phyloP scores from a whole-genome alignment of 805 yeast species.

The Yamadazyma insecticola region DNA sequence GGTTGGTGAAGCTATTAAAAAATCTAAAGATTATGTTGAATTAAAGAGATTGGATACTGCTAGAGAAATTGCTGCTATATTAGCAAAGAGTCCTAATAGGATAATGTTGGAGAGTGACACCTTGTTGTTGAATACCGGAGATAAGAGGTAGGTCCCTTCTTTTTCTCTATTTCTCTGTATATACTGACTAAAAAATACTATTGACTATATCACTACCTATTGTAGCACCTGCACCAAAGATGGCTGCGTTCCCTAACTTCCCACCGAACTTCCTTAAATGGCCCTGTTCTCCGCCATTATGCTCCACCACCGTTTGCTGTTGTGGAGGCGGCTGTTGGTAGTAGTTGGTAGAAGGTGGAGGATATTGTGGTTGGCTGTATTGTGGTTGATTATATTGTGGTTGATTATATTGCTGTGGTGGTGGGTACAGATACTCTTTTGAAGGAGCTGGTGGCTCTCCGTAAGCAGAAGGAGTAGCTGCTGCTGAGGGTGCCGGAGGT shows the following conservation, averaged over 20 bases:
- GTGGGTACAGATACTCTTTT: slow-evolving; percentile 12
- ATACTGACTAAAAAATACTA: slow-evolving; percentile 59
- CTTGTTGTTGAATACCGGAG: slow-evolving; percentile 83
- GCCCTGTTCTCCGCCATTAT: slow-evolving; percentile 17
- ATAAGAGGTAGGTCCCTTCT: too few species aligned
- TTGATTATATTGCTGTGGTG: slow-evolving; percentile 12
- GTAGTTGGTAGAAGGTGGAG: slow-evolving; percentile 18
- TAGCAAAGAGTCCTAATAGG: slow-evolving; percentile 85
- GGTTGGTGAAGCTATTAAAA: slow-evolving; percentile 98
- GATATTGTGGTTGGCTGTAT: slow-evolving; percentile 4
- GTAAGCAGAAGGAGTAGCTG: slow-evolving; percentile 13
- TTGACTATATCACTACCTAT: slow-evolving; percentile 80
- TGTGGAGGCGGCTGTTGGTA: slow-evolving; percentile 21
- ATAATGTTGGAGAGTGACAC: slow-evolving; percentile 90
- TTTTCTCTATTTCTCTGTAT: background rate
- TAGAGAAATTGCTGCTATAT: slow-evolving; percentile 83
- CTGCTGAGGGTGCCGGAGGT: slow-evolving; percentile 9
- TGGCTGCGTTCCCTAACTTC: slow-evolving; percentile 85
- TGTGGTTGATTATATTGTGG: slow-evolving; percentile 5
- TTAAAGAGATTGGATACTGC: slow-evolving; percentile 97
- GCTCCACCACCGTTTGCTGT: slow-evolving; percentile 14
- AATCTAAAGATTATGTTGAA: slow-evolving; percentile 92
- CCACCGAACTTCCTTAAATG: slow-evolving; percentile 64
- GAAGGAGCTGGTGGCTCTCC: slow-evolving; percentile 5
- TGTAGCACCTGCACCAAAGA: slow-evolving; percentile 96